Conservation (phyloP, 352 stramenopile species). For the Pythium coloratum region DNA sequence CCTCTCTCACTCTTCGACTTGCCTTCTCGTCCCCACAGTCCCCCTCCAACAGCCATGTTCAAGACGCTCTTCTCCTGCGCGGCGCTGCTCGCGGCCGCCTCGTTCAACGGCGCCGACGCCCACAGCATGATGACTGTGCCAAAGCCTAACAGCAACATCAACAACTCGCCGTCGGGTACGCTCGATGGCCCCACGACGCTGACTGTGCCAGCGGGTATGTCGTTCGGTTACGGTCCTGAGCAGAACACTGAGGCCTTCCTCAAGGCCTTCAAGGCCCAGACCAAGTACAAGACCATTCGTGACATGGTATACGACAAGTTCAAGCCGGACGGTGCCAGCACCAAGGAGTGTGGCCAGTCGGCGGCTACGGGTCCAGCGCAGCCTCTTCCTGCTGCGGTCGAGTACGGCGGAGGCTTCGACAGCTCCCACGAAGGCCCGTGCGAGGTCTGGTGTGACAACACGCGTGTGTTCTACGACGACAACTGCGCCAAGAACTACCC, state of each 20-base stretch:
- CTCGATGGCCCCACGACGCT: slow-evolving; percentile 9
- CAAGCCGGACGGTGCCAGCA: slow-evolving; percentile 13
- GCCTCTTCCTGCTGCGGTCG: slow-evolving; percentile 21
- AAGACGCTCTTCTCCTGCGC: slow-evolving; percentile 3
- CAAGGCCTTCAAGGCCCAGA: slow-evolving; percentile 26
- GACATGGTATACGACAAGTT: slow-evolving; percentile 18
- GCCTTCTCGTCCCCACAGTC: background rate
- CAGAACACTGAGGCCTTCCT: slow-evolving; percentile 31
- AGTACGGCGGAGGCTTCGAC: slow-evolving; percentile 34
- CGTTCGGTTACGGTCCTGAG: slow-evolving; percentile 18
- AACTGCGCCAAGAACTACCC: slow-evolving; percentile 36
- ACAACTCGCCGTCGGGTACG: slow-evolving; percentile 14
- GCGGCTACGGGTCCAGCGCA: background rate
- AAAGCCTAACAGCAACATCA: slow-evolving; percentile 20
- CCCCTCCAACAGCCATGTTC: slow-evolving; percentile 10
- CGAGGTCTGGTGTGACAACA: slow-evolving; percentile 22
- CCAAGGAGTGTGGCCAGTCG: slow-evolving; percentile 24
- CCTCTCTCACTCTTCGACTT: slow-evolving; percentile 1
- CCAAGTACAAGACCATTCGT: slow-evolving; percentile 26
- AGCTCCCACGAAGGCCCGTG: slow-evolving; percentile 16
- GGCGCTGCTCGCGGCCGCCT: slow-evolving; percentile 3
- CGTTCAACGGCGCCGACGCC: background rate
- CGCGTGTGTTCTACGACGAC: slow-evolving; percentile 12
- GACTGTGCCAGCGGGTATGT: background rate
- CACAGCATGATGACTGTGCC: slow-evolving; percentile 22